A percentile compares a stretch with the other conserved stretches of the same genome.
Conservation (phyloP, 768 basidiomycete species). For the Suillus paluster region DNA sequence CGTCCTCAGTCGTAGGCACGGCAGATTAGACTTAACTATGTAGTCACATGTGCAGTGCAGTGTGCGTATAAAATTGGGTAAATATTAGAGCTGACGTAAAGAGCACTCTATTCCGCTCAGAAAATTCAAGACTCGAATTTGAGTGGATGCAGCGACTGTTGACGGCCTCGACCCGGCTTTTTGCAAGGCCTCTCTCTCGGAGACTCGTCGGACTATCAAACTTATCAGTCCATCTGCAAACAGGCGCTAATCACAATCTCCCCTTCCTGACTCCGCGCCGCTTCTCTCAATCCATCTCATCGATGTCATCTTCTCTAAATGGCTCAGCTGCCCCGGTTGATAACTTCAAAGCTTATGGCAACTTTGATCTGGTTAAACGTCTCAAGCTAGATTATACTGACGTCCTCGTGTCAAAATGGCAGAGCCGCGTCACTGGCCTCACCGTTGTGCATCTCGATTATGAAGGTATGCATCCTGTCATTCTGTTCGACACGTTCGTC, state of each 20-base stretch:
- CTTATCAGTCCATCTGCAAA: background rate
- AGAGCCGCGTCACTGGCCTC: slow-evolving; percentile 84
- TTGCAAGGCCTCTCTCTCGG: slow-evolving; percentile 16
- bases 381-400: slow-evolving; percentile 80
- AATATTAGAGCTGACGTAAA: slow-evolving; percentile 10
- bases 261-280: slow-evolving; percentile 13
- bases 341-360: slow-evolving; percentile 53
- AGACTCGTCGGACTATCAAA: slow-evolving; percentile 13
- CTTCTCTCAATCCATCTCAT: slow-evolving; percentile 21
- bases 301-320: slow-evolving; percentile 34
- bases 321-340: slow-evolving; percentile 20
- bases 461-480: slow-evolving; percentile 58
- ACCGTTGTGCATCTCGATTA: slow-evolving; percentile 91
- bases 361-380: slow-evolving; percentile 82
- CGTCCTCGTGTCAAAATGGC: slow-evolving; percentile 86
- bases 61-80: background rate
- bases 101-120: background rate
- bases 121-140: slow-evolving; percentile 4
- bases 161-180: slow-evolving; percentile 20
- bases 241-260: slow-evolving; percentile 6
- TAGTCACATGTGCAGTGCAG: background rate
- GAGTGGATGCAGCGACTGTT: slow-evolving; percentile 43
- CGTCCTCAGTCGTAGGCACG: background rate
- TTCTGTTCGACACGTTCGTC: slow-evolving; percentile 4
- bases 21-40: too few species aligned